Percentiles rank a stretch among this genome's conserved stretches.
Conservation (phyloP, 441 rosid species). For the Populus hybrid region DNA sequence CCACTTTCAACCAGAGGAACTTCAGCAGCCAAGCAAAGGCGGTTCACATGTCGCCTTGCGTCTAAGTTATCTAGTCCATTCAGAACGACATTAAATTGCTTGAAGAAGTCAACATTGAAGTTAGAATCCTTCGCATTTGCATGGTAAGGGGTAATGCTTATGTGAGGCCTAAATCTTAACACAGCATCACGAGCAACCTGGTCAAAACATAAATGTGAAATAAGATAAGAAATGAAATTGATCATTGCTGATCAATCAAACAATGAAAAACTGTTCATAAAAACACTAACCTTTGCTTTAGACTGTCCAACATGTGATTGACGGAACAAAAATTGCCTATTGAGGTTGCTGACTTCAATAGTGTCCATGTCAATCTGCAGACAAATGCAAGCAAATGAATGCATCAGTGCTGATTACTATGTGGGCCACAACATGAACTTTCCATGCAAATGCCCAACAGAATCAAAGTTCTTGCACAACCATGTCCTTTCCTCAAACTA, state of each 20-base stretch:
- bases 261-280: background rate
- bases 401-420: constrained; percentile 2
- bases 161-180: constrained; percentile 81
- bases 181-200: constrained; percentile 99
- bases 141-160: constrained; percentile 75
- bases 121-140: constrained; percentile 80
- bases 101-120: constrained; percentile 85
- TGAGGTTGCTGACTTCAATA: constrained; percentile 97
- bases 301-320: constrained; percentile 95
- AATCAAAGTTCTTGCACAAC: background rate
- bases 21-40: constrained; percentile 94
- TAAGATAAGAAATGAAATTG: background rate
- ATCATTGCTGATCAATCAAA: background rate
- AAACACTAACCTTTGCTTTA: constrained; percentile 73
- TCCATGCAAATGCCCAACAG: background rate
- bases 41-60: constrained; percentile 94
- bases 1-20: constrained; percentile 98
- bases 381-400: constrained; percentile 10
- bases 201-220: constrained; percentile 18
- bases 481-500: background rate
- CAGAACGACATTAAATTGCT: constrained; percentile 87
- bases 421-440: background rate
- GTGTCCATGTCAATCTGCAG: constrained; percentile 98
- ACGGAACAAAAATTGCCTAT: constrained; percentile 91
- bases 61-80: constrained; percentile 97